Evolutionary conservation across 2,329 filamentous ascomycete species (phyloP).

Genomic region (Fusarium napiforme): DNA sequence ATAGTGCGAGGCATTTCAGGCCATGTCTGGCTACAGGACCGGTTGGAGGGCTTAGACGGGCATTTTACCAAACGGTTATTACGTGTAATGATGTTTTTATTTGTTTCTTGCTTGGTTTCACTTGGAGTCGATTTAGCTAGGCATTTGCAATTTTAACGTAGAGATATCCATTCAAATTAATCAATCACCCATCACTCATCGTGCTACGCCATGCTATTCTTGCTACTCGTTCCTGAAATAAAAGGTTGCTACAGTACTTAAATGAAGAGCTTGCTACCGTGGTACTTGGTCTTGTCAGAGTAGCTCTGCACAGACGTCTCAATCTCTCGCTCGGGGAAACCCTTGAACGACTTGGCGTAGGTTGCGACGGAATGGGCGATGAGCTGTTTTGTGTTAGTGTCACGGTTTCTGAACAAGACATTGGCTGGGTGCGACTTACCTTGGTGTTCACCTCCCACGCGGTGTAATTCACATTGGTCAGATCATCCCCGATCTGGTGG

Average conservation of each 20-base stretch:
- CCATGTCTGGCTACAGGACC: slow-evolving; percentile 3
- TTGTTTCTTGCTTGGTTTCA: slow-evolving; percentile 1
- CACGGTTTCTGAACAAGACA: background rate
- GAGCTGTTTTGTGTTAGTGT: slow-evolving; percentile 54
- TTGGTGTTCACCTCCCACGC: slow-evolving; percentile 72
- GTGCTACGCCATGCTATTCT: background rate
- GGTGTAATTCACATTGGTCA: slow-evolving; percentile 66
- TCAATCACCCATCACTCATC: slow-evolving; percentile 7
- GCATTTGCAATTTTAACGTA: slow-evolving; percentile 37
- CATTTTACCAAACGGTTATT: slow-evolving; percentile 17
- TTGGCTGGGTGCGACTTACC: slow-evolving; percentile 50
- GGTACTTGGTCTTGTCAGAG: slow-evolving; percentile 58
- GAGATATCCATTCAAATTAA: slow-evolving; percentile 37
- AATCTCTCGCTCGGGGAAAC: slow-evolving; percentile 67
- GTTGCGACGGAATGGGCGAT: slow-evolving; percentile 80
- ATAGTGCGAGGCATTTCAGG: background rate
- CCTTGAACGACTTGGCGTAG: slow-evolving; percentile 72
- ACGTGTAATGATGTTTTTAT: slow-evolving; percentile 12
- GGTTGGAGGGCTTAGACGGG: slow-evolving; percentile 32
- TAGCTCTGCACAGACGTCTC: slow-evolving; percentile 47
- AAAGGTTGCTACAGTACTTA: background rate
- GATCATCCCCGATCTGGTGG: slow-evolving; percentile 70
- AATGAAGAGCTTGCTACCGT: slow-evolving; percentile 51
- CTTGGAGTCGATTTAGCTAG: slow-evolving; percentile 31
- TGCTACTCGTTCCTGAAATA: background rate